Percentiles rank a stretch among this genome's conserved stretches.
Conservation (phyloP, 768 basidiomycete genomes). For the Tricholoma furcatifolium region DNA sequence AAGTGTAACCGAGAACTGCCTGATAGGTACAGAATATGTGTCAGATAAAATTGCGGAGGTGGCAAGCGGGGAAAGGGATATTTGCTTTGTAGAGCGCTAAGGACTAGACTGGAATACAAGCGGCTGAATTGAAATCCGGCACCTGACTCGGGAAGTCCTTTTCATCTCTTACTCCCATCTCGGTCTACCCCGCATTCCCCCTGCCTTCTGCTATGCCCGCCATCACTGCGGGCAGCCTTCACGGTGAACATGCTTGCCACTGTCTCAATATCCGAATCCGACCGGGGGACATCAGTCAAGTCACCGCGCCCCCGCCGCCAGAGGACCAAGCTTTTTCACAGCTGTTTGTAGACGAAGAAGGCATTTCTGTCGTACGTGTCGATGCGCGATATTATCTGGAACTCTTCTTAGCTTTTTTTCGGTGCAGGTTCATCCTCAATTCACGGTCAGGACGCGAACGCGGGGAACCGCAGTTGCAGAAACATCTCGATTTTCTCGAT, state of each 20-base stretch:
- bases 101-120: conserved; percentile 5
- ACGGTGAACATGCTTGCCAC: conserved; percentile 51
- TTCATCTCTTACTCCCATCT: conserved; percentile 19
- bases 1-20: background rate
- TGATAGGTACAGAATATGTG: conserved; percentile 1
- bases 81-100: background rate
- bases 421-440: conserved; percentile 62
- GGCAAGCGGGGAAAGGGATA: conserved; percentile 7
- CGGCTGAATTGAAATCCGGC: conserved; percentile 22
- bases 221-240: conserved; percentile 20
- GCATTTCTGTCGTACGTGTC: conserved; percentile 60
- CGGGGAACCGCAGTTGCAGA: conserved; percentile 41
- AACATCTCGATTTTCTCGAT: conserved; percentile 52
- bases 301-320: conserved; percentile 33
- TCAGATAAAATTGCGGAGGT: conserved; percentile 14
- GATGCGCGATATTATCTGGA: conserved; percentile 1
- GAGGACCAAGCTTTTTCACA: conserved; percentile 44
- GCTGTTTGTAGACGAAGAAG: conserved; percentile 66
- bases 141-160: conserved; percentile 39
- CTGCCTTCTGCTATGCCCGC: conserved; percentile 29
- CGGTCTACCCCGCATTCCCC: conserved; percentile 11
- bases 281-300: conserved; percentile 30
- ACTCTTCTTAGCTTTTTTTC: conserved; percentile 8
- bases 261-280: conserved; percentile 71
- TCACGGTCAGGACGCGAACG: conserved; percentile 65